These are phyloP conservation scores for Aspergillus ochraceus DNA, from an alignment of 2,329 filamentous ascomycete species.

Conservation along the genomic window DNA sequence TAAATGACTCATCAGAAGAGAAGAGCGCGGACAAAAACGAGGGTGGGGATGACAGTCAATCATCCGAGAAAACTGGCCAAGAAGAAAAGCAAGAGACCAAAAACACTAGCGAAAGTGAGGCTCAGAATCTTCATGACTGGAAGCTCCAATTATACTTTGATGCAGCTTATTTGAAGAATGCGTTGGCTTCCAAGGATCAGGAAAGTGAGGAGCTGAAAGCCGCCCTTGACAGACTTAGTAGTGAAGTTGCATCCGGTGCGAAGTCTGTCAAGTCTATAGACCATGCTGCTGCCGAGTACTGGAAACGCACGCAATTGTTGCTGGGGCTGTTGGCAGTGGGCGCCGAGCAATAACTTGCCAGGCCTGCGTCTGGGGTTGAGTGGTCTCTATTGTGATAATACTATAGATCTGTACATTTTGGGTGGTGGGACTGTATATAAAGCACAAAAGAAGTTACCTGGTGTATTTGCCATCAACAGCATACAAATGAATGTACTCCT, in stretches of 20 bases:
- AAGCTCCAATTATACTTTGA: constrained; percentile 43
- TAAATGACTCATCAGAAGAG: constrained; percentile 1
- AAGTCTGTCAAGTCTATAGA: constrained; percentile 54
- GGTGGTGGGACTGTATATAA: neutral
- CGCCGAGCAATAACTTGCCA: constrained; percentile 6
- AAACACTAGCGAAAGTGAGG: neutral
- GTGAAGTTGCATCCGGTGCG: constrained; percentile 52
- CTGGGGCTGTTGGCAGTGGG: constrained; percentile 68
- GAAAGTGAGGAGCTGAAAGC: constrained; percentile 42
- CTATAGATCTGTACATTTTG: neutral
- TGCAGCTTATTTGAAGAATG: constrained; percentile 32
- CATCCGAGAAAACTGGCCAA: neutral
- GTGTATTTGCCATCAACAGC: neutral
- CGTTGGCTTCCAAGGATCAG: constrained; percentile 19
- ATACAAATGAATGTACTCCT: neutral
- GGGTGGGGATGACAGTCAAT: constrained; percentile 3
- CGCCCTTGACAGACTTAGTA: constrained; percentile 45
- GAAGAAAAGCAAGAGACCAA: neutral
- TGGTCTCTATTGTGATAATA: neutral
- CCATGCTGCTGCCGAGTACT: constrained; percentile 72
- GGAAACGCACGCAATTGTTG: constrained; percentile 76
- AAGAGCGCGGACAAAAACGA: neutral
- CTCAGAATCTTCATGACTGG: constrained; percentile 28
- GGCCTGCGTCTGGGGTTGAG: neutral
- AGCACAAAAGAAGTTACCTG: neutral